These are phyloP conservation scores for Schoenoplectus triqueter DNA, from an alignment of 202 grass and related monocot genomes.

Conservation along the genomic window DNA sequence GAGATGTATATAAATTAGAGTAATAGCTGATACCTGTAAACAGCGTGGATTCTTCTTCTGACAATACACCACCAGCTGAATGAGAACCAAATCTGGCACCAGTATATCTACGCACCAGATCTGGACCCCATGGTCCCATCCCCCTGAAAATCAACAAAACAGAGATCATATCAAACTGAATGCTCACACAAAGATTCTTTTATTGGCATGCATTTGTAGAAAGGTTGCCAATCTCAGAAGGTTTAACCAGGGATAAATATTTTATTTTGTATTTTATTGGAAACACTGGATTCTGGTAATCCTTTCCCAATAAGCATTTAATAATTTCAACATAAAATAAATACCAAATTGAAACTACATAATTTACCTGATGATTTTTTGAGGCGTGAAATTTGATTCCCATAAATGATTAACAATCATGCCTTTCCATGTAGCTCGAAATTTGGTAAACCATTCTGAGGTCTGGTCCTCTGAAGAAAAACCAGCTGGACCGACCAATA, in stretches of 20 bases:
- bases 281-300: background rate
- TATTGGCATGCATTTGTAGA: background rate
- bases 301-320: background rate
- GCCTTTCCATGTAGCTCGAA: conserved; percentile 92
- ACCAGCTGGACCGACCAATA: conserved; percentile 96
- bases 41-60: conserved; percentile 68
- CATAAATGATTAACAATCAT: conserved; percentile 87
- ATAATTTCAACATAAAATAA: background rate
- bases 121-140: conserved; percentile 93
- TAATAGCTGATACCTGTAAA: conserved; percentile 64
- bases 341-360: background rate
- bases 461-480: conserved; percentile 84
- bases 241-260: background rate
- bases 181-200: background rate
- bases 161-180: conserved; percentile 19
- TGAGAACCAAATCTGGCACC: conserved; percentile 78
- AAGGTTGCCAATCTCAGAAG: background rate
- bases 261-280: background rate
- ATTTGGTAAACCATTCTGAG: conserved; percentile 88
- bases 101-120: conserved; percentile 80
- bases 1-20: background rate
- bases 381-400: conserved; percentile 97
- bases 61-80: conserved; percentile 68
- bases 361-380: conserved; percentile 74
- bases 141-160: conserved; percentile 55